Evolutionary conservation across 129 eudicot species (phyloP).

Genomic region (Pseudognaphalium luteoalbum): DNA sequence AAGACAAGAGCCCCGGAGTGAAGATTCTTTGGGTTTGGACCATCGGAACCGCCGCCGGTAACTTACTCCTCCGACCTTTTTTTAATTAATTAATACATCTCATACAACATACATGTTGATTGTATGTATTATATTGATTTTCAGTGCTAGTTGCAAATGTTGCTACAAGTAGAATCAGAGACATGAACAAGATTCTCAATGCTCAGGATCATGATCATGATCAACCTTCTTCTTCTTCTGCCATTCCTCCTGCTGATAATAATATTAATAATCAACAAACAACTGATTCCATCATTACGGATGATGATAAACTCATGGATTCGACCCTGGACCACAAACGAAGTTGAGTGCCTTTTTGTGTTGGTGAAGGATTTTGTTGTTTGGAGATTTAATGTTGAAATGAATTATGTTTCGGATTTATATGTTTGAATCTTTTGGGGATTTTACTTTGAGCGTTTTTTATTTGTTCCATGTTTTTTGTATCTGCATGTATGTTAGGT

Average conservation of each 20-base stretch:
- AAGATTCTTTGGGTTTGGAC: slow-evolving; percentile 86
- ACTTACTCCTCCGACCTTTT: neutral
- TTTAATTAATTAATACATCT: neutral
- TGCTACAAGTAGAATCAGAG: slow-evolving; percentile 53
- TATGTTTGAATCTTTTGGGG: neutral
- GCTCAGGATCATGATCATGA: slow-evolving; percentile 24
- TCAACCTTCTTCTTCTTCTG: neutral
- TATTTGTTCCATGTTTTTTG: neutral
- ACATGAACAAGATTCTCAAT: slow-evolving; percentile 48
- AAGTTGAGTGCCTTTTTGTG: neutral
- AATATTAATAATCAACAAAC: neutral
- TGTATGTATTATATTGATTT: neutral
- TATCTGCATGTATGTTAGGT: slow-evolving; percentile 17
- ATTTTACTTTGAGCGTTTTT: neutral
- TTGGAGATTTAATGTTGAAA: neutral
- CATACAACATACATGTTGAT: neutral
- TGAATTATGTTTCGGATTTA: neutral
- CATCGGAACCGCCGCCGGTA: slow-evolving; percentile 78
- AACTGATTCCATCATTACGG: slow-evolving; percentile 15
- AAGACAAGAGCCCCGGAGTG: slow-evolving; percentile 74
- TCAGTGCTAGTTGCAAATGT: slow-evolving; percentile 62
- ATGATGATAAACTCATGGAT: slow-evolving; percentile 26
- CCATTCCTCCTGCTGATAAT: neutral
- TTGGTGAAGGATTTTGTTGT: neutral
- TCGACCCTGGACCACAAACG: slow-evolving; percentile 14